These are phyloP conservation scores for Ceratobasidium papillatum DNA, from an alignment of 1,284 basidiomycete genomes.

Conservation along the genomic window DNA sequence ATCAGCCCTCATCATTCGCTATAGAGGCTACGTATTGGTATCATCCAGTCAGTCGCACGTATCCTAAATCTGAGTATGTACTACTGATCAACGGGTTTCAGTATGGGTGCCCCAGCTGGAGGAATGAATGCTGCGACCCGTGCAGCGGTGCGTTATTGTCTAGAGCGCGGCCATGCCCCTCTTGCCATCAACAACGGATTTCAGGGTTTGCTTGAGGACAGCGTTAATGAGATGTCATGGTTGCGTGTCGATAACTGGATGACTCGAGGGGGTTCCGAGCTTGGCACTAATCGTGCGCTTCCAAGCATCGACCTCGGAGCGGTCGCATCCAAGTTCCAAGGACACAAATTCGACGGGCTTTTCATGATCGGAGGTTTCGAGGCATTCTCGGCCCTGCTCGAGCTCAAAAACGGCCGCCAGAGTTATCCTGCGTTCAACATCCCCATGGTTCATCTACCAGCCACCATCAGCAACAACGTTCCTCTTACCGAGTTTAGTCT, in stretches of 20 bases:
- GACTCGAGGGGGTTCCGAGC: conserved; percentile 95
- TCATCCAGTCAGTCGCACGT: conserved; percentile 82
- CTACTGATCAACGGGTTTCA: conserved; percentile 51
- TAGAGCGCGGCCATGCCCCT: conserved; percentile 90
- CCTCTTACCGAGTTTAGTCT: conserved; percentile 96
- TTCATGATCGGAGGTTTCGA: conserved; percentile 97
- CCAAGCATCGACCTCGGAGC: conserved; percentile 88
- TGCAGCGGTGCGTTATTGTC: conserved; percentile 91
- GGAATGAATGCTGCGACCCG: conserved; percentile 99
- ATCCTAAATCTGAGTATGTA: not conserved
- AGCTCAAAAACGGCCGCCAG: conserved; percentile 81
- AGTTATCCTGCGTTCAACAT: conserved; percentile 92
- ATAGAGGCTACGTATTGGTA: conserved; percentile 86
- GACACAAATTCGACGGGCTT: conserved; percentile 82
- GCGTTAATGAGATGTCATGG: conserved; percentile 89
- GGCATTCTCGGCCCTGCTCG: conserved; percentile 82
- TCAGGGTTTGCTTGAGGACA: conserved; percentile 90
- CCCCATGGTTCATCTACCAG: conserved; percentile 92
- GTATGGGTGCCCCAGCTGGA: conserved; percentile 95
- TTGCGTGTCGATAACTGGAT: conserved; percentile 97
- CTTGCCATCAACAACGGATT: conserved; percentile 96
- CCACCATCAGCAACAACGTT: conserved; percentile 98
- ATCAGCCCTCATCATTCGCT: not conserved
- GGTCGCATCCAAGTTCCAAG: conserved; percentile 89
- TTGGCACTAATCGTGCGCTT: conserved; percentile 92